These are phyloP conservation scores for Stemphylium lycopersici DNA, from an alignment of 2,329 filamentous ascomycete genomes.

Conservation along the genomic window DNA sequence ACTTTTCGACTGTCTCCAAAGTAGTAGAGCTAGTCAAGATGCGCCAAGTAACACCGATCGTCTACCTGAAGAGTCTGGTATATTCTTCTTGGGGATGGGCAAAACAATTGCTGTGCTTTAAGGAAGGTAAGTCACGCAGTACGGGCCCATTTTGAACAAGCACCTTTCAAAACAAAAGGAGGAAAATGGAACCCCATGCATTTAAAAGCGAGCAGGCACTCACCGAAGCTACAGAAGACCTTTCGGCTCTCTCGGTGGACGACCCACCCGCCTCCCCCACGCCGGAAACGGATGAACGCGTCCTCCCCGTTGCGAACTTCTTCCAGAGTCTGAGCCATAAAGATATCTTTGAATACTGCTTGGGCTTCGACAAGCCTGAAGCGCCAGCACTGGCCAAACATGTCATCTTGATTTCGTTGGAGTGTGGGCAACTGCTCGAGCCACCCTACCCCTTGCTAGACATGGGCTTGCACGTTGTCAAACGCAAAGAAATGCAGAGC, in stretches of 20 bases:
- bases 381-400: background rate
- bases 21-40: too few species aligned
- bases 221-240: too few species aligned
- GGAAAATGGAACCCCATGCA: background rate
- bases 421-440: background rate
- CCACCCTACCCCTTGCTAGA: background rate
- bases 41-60: too few species aligned
- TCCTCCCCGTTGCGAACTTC: background rate
- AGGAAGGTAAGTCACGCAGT: background rate
- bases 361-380: slow-evolving; percentile 1
- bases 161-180: too few species aligned
- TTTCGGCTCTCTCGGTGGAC: background rate
- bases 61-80: too few species aligned
- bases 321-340: background rate
- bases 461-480: background rate
- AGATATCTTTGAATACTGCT: slow-evolving; percentile 3
- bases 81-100: too few species aligned
- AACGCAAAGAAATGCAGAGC: background rate
- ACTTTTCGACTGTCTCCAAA: too few species aligned
- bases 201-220: too few species aligned
- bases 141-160: background rate
- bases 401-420: background rate
- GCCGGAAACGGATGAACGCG: background rate
- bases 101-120: background rate
- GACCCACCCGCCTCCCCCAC: background rate